phyloP scores from a whole-genome alignment of 2,329 filamentous ascomycete genomes.

The Stagonosporopsis vannaccii region DNA sequence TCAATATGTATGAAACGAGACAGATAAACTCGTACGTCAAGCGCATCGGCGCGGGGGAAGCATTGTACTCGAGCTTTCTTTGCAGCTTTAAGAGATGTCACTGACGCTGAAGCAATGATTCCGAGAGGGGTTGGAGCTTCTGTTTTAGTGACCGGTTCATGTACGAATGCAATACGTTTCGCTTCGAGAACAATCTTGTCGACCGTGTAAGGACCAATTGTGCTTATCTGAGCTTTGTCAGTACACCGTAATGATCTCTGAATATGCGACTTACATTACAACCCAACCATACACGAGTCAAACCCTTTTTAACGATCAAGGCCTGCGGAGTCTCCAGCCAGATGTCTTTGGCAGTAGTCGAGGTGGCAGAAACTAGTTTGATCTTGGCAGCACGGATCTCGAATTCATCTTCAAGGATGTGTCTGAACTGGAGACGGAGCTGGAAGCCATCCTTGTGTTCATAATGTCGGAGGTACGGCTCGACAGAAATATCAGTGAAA shows the following conservation, averaged over 20 bases:
- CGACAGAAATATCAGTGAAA: constrained; percentile 73
- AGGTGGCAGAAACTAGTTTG: constrained; percentile 64
- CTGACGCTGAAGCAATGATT: constrained; percentile 54
- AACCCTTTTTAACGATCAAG: constrained; percentile 62
- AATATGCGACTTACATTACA: constrained; percentile 46
- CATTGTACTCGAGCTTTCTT: constrained; percentile 69
- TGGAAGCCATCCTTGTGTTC: constrained; percentile 77
- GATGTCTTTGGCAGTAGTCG: constrained; percentile 70
- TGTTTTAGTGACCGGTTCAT: constrained; percentile 67
- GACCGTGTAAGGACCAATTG: constrained; percentile 77
- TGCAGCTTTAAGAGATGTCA: constrained; percentile 41
- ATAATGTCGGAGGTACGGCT: constrained; percentile 73
- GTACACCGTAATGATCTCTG: constrained; percentile 2
- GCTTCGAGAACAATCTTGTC: constrained; percentile 73
- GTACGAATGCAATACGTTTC: constrained; percentile 69
- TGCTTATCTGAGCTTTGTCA: constrained; percentile 61
- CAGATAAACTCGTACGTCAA: constrained; percentile 72
- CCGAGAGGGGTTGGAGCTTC: constrained; percentile 56
- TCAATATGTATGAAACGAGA: constrained; percentile 80
- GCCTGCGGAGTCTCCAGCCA: constrained; percentile 63
- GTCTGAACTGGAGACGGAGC: constrained; percentile 71
- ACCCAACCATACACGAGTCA: constrained; percentile 60
- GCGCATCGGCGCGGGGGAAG: constrained; percentile 72
- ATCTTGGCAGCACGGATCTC: constrained; percentile 70
- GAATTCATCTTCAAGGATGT: constrained; percentile 75